Evolutionary conservation across 2,329 filamentous ascomycete species (phyloP).

Genomic region (Botrytis aclada): DNA sequence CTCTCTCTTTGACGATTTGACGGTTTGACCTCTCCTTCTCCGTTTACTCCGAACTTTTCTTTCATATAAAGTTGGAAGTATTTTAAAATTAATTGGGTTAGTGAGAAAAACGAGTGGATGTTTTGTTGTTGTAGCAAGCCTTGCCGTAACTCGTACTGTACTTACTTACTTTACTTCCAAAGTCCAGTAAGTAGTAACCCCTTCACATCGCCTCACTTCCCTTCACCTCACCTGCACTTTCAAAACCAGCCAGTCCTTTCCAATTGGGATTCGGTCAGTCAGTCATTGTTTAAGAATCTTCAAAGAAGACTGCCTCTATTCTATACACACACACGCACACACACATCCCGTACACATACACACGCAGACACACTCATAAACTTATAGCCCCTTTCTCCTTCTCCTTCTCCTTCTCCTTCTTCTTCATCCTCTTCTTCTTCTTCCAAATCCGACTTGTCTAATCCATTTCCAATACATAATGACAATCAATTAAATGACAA

Average conservation of each 20-base stretch:
- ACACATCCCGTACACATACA: background rate
- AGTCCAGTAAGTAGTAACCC: too few species aligned
- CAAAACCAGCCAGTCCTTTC: background rate
- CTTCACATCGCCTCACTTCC: background rate
- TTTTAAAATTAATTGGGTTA: background rate
- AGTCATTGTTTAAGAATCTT: background rate
- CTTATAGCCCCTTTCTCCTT: background rate
- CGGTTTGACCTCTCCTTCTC: background rate
- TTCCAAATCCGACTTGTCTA: background rate
- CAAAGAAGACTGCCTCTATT: background rate
- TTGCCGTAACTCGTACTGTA: background rate
- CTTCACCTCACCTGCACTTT: background rate
- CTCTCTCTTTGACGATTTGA: background rate
- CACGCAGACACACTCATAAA: background rate
- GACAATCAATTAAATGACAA: background rate
- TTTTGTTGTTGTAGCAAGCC: background rate
- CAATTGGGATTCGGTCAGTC: background rate
- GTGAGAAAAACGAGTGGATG: background rate
- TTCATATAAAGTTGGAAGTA: background rate
- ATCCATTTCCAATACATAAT: conserved; percentile 5
- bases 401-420: background rate
- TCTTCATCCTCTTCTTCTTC: background rate
- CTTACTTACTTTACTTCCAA: background rate
- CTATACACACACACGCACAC: background rate
- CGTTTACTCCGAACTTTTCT: conserved; percentile 2